phyloP scores from a whole-genome alignment of 768 basidiomycete species.

The Cantharellus anzutake region DNA sequence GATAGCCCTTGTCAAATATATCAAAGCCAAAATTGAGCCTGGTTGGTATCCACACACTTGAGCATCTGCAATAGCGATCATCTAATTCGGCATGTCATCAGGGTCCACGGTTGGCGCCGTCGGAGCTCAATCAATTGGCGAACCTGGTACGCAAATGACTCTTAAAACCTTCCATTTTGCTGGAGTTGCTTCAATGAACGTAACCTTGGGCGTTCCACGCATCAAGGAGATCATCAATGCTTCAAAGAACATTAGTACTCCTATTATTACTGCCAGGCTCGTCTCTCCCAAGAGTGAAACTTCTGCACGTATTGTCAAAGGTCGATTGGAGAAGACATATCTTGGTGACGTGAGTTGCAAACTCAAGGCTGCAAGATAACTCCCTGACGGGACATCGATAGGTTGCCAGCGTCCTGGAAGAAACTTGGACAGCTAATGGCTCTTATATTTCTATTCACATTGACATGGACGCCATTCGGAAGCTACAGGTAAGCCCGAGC shows the following conservation, averaged over 20 bases:
- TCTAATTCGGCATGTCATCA: slow-evolving; percentile 13
- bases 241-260: slow-evolving; percentile 91
- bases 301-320: slow-evolving; percentile 97
- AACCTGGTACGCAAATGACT: slow-evolving; percentile 99
- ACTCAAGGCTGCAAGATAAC: background rate
- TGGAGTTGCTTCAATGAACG: slow-evolving; percentile 99
- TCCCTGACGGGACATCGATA: slow-evolving; percentile 15
- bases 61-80: background rate
- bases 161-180: slow-evolving; percentile 99
- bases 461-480: slow-evolving; percentile 71
- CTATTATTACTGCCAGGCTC: slow-evolving; percentile 93
- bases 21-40: slow-evolving; percentile 92
- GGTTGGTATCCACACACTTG: slow-evolving; percentile 23
- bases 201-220: slow-evolving; percentile 97
- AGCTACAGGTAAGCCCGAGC: slow-evolving; percentile 46
- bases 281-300: slow-evolving; percentile 70
- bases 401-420: slow-evolving; percentile 85
- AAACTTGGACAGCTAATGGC: slow-evolving; percentile 86
- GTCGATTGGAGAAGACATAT: slow-evolving; percentile 82
- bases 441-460: slow-evolving; percentile 88
- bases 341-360: slow-evolving; percentile 63
- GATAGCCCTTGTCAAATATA: slow-evolving; percentile 81
- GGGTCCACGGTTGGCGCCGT: slow-evolving; percentile 97
- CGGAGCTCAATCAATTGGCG: slow-evolving; percentile 96
- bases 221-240: slow-evolving; percentile 99